Evolutionary conservation across 129 eudicot genomes (phyloP).

Genomic region (Gnaphalium uliginosum): DNA sequence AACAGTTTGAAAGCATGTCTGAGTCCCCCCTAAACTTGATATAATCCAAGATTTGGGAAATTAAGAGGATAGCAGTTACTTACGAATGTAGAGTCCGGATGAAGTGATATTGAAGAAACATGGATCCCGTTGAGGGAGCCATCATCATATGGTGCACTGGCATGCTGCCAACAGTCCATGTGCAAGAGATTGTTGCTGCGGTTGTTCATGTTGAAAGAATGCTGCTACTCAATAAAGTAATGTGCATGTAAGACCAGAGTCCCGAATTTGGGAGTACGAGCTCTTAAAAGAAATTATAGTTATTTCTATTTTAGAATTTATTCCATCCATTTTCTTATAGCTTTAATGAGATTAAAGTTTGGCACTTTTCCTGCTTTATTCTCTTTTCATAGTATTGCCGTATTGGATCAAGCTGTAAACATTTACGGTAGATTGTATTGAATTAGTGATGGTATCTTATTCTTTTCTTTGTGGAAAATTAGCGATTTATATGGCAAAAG

Average conservation of each 20-base stretch:
- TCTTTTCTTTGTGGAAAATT: constrained; percentile 14
- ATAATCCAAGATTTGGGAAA: background rate
- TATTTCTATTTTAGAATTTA: constrained; percentile 8
- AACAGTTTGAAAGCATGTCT: background rate
- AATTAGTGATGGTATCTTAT: constrained; percentile 24
- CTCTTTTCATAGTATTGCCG: constrained; percentile 14
- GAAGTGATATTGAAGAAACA: constrained; percentile 23
- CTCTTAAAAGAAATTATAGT: background rate
- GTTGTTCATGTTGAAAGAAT: constrained; percentile 18
- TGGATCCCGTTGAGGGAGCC: background rate
- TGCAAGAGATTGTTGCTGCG: constrained; percentile 14
- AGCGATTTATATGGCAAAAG: constrained; percentile 9
- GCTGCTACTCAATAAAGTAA: background rate
- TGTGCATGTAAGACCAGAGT: background rate
- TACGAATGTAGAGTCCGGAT: constrained; percentile 18
- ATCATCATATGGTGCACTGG: constrained; percentile 17
- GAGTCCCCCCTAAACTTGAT: background rate
- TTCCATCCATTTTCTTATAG: constrained; percentile 12
- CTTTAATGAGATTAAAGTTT: background rate
- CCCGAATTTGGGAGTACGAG: background rate
- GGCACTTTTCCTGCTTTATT: constrained; percentile 25
- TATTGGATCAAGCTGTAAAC: constrained; percentile 16
- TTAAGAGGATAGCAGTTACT: background rate
- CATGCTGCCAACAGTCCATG: constrained; percentile 15
- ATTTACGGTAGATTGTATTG: background rate